Base-by-base conservation (phyloP, 805 yeast species). In the Lachancea dasiensis region DNA sequence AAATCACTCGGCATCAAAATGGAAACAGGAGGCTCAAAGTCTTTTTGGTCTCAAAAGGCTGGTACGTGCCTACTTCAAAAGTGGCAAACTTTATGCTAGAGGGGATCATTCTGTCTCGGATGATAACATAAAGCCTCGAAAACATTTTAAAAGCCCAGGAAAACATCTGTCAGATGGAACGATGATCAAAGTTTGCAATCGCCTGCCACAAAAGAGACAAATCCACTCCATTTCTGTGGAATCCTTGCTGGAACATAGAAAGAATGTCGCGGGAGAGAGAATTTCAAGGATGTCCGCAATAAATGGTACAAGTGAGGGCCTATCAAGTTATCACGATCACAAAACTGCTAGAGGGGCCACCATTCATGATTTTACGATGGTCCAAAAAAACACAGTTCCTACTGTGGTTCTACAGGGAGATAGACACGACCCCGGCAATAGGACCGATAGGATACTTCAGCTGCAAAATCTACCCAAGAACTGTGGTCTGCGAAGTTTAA, bases 401-500 rank as follows among this genome's bases (percentile, higher is more conserved):
- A 9, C 16, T 3, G 24, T 20, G 5, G 18, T 17, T 19, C 7
- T 9, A 17, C 22, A 6, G 17, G 11, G 5, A n/a, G 31, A 22
- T 8, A 16, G 13, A n/a, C n/a, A n/a, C n/a, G n/a, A n/a, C n/a
- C n/a, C n/a, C n/a, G n/a, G n/a, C n/a, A n/a, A n/a, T n/a, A n/a
- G n/a, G n/a, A n/a, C n/a, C 6, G 31, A 20, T 10, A 25, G 26
- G 31, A 26, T 34, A 14, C 21, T 38, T 2, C 19, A 29, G 8
- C 33, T 42, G 5, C 24, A 50, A n/a, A 61, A 66, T 14, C 53
- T 75, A 18, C 70, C 75, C 0, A 38, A 49, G 0, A 49, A 54
- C 20, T 66, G 73, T 6, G 77, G 81, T 6, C 45, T 77, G 6
- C 64, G 64, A 16, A 64, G 75, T 26, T 59, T 81, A 7, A 46